A percentile compares a stretch with the other conserved stretches of the same genome.
phyloP scores from a whole-genome alignment of 2,329 filamentous ascomycete species.

The Macroventuria anomochaeta region DNA sequence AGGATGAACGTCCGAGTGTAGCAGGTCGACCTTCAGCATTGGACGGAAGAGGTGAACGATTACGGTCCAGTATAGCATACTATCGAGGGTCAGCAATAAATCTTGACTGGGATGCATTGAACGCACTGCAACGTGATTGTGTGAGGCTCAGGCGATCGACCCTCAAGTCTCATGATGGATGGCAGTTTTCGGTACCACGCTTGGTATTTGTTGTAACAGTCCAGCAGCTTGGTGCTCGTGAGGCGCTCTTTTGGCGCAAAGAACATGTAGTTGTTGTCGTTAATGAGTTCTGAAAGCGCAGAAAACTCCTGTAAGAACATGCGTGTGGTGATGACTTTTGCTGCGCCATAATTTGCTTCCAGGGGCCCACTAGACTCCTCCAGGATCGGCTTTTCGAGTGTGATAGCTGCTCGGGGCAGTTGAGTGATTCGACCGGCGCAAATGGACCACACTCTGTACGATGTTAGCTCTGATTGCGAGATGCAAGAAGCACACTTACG shows the following conservation, averaged over 20 bases:
- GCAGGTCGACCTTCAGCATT: conserved; percentile 67
- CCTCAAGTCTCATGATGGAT: conserved; percentile 62
- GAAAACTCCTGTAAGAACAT: conserved; percentile 63
- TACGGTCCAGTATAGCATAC: conserved; percentile 73
- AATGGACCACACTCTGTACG: conserved; percentile 52
- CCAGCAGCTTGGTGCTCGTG: conserved; percentile 67
- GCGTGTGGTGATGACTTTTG: conserved; percentile 36
- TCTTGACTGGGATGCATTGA: not conserved
- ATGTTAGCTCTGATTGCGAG: conserved; percentile 1
- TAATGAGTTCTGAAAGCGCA: conserved; percentile 75
- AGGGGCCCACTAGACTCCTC: conserved; percentile 64
- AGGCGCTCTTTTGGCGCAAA: conserved; percentile 72
- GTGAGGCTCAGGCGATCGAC: conserved; percentile 66
- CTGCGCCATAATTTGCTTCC: conserved; percentile 44
- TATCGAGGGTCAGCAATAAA: conserved; percentile 22
- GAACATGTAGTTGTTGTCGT: conserved; percentile 73
- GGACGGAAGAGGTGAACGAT: conserved; percentile 78
- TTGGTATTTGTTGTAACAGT: conserved; percentile 71
- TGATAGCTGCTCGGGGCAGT: conserved; percentile 57
- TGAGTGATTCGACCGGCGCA: conserved; percentile 56
- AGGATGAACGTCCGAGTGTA: conserved; percentile 66
- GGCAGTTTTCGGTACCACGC: conserved; percentile 75
- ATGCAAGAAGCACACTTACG: conserved; percentile 42
- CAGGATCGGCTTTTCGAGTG: conserved; percentile 54
- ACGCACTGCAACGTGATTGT: conserved; percentile 77